Evolutionary conservation across 305 asterid species (phyloP).

Genomic region (Ruellia speciosa): DNA sequence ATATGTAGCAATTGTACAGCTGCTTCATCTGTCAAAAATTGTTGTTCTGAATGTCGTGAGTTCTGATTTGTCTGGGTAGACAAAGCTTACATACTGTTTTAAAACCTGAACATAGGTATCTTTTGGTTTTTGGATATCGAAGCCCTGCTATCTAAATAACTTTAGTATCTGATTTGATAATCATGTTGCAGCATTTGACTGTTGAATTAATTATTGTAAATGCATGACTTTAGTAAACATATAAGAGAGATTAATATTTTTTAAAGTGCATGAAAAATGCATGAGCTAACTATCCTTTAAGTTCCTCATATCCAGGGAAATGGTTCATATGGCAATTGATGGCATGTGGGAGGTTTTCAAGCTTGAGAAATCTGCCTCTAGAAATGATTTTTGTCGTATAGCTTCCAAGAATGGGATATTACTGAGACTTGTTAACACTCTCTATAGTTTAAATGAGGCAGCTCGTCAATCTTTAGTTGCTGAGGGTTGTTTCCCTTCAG

Average conservation of each 20-base stretch:
- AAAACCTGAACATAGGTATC: not conserved
- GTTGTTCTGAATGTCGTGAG: too few relatives aligned
- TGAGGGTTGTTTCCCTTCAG: conserved; percentile 67
- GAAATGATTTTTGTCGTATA: conserved; percentile 91
- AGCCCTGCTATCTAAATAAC: not conserved
- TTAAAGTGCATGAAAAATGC: not conserved
- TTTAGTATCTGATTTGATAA: not conserved
- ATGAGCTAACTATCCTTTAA: conserved; percentile 12
- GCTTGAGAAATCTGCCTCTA: conserved; percentile 86
- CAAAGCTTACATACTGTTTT: too few relatives aligned
- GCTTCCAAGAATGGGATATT: conserved; percentile 93
- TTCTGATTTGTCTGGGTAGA: not conserved
- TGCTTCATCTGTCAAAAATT: too few relatives aligned
- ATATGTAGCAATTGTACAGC: too few relatives aligned
- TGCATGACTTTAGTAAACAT: not conserved
- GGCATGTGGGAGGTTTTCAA: conserved; percentile 99
- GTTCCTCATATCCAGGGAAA: conserved; percentile 57
- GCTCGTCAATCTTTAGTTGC: conserved; percentile 72
- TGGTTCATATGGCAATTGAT: conserved; percentile 99
- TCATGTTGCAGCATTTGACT: not conserved
- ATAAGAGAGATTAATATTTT: not conserved
- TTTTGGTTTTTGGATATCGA: too few relatives aligned
- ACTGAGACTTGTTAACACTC: conserved; percentile 86
- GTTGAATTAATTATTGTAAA: conserved; percentile 1
- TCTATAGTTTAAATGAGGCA: conserved; percentile 91